Evolutionary conservation across 345 rosid species (phyloP), one percentile per base, ranked within the genome.

Genomic region (Fremontodendron californicum): DNA sequence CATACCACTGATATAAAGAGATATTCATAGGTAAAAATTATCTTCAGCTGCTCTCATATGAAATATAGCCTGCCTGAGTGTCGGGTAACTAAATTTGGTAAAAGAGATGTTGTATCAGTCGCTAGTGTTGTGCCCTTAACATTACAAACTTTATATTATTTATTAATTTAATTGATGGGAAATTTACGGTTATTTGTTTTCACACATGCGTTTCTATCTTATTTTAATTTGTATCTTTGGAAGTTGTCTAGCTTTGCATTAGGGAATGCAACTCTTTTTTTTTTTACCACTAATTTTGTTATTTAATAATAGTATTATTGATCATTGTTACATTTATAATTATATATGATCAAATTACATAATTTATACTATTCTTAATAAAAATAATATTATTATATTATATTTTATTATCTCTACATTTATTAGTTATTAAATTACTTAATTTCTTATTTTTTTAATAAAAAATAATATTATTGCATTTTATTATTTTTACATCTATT

Each of bases 1-100:
- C 98, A 60, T 78, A 85, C 79, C 86, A 85, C 71, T 90, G 85
- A 90, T 54, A 75, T 21, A n/a, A 73, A 69, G 62, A 51, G 37
- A 23, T 37, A 67, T 64, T 71, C n/a, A 58, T n/a, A 66, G 33
- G 19, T 9, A 13, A 27, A 21, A 42, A 55, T 74, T 0, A 67
- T 29, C 37, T 48, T 39, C 21, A 15, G 51, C 69, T 43, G 51
- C 69, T 43, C n/a, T 65, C 23, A 40, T 57, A 39, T 21, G 45
- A 63, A 65, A 40, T 64, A 54, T 39, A 39, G 45, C n/a, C 21
- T 37, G n/a, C 58, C 27, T 54, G 27, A 7, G 9, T 7, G 35
- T 33, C 23, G 21, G 58, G 75, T 73, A 57, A 72, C 70, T 73
- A 57, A 52, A 57, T 75, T 45, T 71, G 64, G 25, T 74, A 46